These are phyloP conservation scores for Juglanconis sp. DNA, from an alignment of 2,329 filamentous ascomycete species.

Conservation along the genomic window DNA sequence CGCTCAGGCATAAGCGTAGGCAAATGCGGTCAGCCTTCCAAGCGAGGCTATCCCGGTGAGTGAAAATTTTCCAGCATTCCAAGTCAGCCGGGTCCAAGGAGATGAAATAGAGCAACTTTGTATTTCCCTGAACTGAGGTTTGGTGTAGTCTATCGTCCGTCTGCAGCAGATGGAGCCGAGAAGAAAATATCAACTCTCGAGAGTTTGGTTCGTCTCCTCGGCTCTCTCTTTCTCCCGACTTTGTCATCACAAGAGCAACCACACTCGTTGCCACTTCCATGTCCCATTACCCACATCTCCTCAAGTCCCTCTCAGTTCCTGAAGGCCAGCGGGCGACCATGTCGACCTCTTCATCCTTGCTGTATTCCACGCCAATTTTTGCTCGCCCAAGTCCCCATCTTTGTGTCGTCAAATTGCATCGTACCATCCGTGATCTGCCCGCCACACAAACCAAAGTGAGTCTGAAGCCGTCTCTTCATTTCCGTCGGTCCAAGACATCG, in stretches of 20 bases:
- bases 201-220: not conserved
- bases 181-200: not conserved
- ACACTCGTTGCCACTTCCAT: not conserved
- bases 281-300: not conserved
- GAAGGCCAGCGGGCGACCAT: not conserved
- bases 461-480: conserved; percentile 8
- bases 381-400: not conserved
- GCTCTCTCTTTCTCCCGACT: not conserved
- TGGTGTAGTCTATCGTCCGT: not conserved
- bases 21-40: not conserved
- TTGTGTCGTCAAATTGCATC: not conserved
- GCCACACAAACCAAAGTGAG: not conserved
- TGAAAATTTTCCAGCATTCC: not conserved
- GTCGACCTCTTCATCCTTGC: not conserved
- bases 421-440: conserved; percentile 6
- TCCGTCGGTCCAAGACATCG: not conserved
- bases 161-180: not conserved
- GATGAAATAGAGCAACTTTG: not conserved
- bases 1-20: not conserved
- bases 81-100: not conserved
- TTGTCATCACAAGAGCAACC: not conserved
- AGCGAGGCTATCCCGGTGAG: not conserved
- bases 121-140: not conserved
- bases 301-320: not conserved
- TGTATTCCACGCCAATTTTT: not conserved